Evolutionary conservation across 2,329 filamentous ascomycete species (phyloP), one percentile per base, ranked within the genome.

Genomic region (Colletotrichum echinochloae): DNA sequence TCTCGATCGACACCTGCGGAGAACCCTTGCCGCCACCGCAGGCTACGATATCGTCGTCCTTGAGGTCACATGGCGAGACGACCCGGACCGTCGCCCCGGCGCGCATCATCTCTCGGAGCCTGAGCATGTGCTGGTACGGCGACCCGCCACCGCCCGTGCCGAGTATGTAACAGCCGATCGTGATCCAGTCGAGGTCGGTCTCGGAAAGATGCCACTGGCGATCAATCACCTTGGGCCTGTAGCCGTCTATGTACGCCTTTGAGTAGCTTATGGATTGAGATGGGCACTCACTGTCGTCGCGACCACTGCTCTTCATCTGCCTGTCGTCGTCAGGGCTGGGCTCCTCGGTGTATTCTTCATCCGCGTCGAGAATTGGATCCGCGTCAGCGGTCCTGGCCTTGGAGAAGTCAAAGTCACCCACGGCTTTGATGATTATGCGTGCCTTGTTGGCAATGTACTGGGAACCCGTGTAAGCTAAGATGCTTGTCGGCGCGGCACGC

Each of bases 1-100:
- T 88, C 78, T 91, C 89, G 66, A 89, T 87, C 0, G 83, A 83
- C 0, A 90, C 89, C 7, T 87, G 87, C 0, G 89, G 90, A n/a
- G 86, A 88, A 35, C 89, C 89, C 74, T 86, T 86, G 69, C 85
- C 57, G 20, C 57, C 57, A 26, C 57, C 57, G 3, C 57, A 60
- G 23, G 85, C 87, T 33, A 91, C 83, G 1, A 83, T 79, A 5
- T 84, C 86, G 51, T 86, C 80, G 67, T 88, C 84, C 0, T 80
- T 73, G 1, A 90, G 78, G 66, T 87, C 84, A 8, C 82, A 76
- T 0, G 86, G 83, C 59, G 81, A 48, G 12, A 60, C 85, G 9
- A 90, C 83, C 33, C 83, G 82, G 41, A 90, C 83, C 0, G 80
- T 80, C 6, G 83, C 84, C 0, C 88, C 88, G 3, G 78, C 78